A percentile compares a stretch with the other conserved stretches of the same genome.
These are phyloP conservation scores for Serpula lacrymans DNA, from an alignment of 768 basidiomycete species.

Conservation along the genomic window DNA sequence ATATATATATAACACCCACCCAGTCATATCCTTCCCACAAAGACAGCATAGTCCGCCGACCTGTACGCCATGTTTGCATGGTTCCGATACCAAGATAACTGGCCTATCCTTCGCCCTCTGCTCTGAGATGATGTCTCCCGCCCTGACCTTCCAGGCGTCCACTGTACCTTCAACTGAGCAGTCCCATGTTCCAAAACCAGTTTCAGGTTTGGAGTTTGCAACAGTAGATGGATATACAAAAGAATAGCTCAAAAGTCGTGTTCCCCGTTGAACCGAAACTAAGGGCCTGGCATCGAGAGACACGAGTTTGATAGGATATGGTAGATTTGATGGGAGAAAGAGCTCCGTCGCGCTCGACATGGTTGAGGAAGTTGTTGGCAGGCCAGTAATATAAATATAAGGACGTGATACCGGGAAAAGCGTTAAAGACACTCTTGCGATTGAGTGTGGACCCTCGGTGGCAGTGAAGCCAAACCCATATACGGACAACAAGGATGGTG, in stretches of 20 bases:
- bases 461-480: conserved; percentile 2
- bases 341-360: conserved; percentile 71
- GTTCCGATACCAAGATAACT: conserved; percentile 71
- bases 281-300: conserved; percentile 54
- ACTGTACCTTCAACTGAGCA: conserved; percentile 78
- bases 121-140: conserved; percentile 61
- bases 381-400: no score
- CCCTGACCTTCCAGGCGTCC: conserved; percentile 63
- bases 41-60: conserved; percentile 88
- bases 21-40: conserved; percentile 94
- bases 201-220: conserved; percentile 51
- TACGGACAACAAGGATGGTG: conserved; percentile 1
- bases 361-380: no score
- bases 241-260: conserved; percentile 80
- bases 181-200: conserved; percentile 90
- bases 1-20: conserved; percentile 45
- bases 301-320: conserved; percentile 83
- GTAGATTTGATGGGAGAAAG: conserved; percentile 70
- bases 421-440: no score
- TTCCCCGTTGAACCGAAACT: conserved; percentile 59
- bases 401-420: no score
- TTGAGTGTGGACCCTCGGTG: no score
- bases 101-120: conserved; percentile 57
- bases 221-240: conserved; percentile 56
- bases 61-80: conserved; percentile 96